Evolutionary conservation across 257 asterid genomes (phyloP).

Genomic region (Fraxinus excelsior): DNA sequence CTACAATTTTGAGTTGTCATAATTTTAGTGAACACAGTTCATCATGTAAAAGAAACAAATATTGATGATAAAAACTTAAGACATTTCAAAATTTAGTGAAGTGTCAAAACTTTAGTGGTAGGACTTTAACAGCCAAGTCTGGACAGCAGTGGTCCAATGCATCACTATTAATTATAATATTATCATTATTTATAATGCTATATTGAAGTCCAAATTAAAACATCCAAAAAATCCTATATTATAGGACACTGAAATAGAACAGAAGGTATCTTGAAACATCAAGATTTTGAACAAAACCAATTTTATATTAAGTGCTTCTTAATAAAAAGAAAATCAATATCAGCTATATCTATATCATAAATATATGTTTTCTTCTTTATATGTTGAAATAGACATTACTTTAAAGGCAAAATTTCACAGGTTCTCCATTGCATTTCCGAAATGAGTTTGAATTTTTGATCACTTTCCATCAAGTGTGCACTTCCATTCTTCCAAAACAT

Average conservation of each 20-base stretch:
- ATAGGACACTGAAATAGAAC: neutral
- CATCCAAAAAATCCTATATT: neutral
- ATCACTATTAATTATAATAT: neutral
- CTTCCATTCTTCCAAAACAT: neutral
- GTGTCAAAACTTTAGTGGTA: no score
- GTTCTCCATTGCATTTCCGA: neutral
- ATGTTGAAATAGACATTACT: neutral
- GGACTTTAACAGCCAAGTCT: no score
- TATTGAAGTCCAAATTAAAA: slow-evolving; percentile 38
- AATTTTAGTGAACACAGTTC: no score
- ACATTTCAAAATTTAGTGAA: no score
- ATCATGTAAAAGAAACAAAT: no score
- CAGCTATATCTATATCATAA: neutral
- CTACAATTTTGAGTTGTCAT: no score
- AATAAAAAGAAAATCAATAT: no score
- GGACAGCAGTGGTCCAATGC: neutral
- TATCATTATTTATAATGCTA: neutral
- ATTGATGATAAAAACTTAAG: no score
- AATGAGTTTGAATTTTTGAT: neutral
- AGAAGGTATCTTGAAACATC: neutral
- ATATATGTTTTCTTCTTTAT: neutral
- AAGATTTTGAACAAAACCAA: no score
- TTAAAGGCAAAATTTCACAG: neutral
- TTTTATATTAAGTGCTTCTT: neutral
- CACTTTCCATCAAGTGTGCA: neutral